Evolutionary conservation across 371 early-diverging fungal species (phyloP), one percentile per base, ranked within the genome.

Genomic region (Rhizopus microsporus): DNA sequence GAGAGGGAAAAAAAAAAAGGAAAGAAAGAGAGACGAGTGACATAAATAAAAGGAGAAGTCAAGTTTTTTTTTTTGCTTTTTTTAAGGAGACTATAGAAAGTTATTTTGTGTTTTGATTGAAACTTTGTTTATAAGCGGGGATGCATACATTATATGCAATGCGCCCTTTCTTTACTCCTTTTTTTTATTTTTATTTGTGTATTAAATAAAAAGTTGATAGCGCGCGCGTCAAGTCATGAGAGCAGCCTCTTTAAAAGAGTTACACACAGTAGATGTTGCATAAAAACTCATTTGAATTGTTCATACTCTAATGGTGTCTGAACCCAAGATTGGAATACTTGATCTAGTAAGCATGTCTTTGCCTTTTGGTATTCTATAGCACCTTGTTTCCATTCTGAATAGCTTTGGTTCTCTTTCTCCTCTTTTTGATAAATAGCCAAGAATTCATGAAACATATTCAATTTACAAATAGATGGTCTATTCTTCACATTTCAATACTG

Each of bases 291-390:
- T 23, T 9, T 50, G 59, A 73, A 71, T 13, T 60, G 51, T 60
- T 77, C 65, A 42, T 68, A 74, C 7, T 60, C 60, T 4, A 45
- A 32, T 0, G 87, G 82, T 31, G 78, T 77, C 42, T 68, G 77
- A 9, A 81, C 67, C 88, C 88, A 88, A 23, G 63, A 62, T 5
- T 67, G 60, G 56, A 88, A 85, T 8, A 71, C 68, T 16, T 74
- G 62, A 31, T 74, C 70, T 5, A 86, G 61, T 40, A 87, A 60
- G 10, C 46, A 56, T 0, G 48, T 40, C 54, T 84, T 87, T 16
- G 71, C 72, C 7, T 62, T 8, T 53, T 68, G 78, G 47, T 85
- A 86, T 0, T 15, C 54, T 0, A 30, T n/a, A 2, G 81, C 72
- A 1, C 62, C 54, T 0, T 59, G 32, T 53, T 88, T 88, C 59